Conservation (phyloP, 23 red algal genomes). For the Gracilaria domingensis region DNA sequence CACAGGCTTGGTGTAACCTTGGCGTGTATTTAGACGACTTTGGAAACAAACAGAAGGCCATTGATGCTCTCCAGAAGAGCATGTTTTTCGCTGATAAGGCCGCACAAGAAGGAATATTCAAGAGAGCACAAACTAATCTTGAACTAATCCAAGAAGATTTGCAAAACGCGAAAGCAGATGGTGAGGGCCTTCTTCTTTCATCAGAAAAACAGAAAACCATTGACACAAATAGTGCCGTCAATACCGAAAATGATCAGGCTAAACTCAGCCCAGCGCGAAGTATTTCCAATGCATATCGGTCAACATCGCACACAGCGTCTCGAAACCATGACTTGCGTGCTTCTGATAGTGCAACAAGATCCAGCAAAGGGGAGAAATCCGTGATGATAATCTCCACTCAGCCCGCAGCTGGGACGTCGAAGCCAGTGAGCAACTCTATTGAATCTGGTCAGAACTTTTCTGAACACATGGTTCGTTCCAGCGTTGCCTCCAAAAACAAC, state of each 20-base stretch:
- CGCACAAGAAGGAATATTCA: slow-evolving; percentile 14
- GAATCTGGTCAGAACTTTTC: slow-evolving; percentile 20
- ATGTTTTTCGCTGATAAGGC: slow-evolving; percentile 43
- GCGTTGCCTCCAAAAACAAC: slow-evolving; percentile 2
- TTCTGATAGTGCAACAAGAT: background rate
- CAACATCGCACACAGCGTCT: background rate
- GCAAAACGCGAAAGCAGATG: background rate
- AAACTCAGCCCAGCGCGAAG: background rate
- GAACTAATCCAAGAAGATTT: slow-evolving; percentile 36
- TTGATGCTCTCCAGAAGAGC: slow-evolving; percentile 55
- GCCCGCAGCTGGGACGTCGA: background rate
- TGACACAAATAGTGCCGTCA: background rate
- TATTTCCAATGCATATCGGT: background rate
- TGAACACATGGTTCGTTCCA: background rate
- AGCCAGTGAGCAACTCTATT: background rate
- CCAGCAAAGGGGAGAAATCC: slow-evolving; percentile 44
- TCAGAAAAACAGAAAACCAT: background rate
- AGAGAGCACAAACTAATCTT: slow-evolving; percentile 52
- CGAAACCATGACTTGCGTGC: background rate
- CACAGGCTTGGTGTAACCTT: slow-evolving; percentile 75
- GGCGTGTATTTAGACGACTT: slow-evolving; percentile 67
- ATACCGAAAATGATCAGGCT: background rate
- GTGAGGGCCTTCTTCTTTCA: background rate
- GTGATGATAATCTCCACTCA: slow-evolving; percentile 50
- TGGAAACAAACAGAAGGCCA: slow-evolving; percentile 57